phyloP scores from a whole-genome alignment of 2,329 filamentous ascomycete species.

The Colletotrichum sp. region DNA sequence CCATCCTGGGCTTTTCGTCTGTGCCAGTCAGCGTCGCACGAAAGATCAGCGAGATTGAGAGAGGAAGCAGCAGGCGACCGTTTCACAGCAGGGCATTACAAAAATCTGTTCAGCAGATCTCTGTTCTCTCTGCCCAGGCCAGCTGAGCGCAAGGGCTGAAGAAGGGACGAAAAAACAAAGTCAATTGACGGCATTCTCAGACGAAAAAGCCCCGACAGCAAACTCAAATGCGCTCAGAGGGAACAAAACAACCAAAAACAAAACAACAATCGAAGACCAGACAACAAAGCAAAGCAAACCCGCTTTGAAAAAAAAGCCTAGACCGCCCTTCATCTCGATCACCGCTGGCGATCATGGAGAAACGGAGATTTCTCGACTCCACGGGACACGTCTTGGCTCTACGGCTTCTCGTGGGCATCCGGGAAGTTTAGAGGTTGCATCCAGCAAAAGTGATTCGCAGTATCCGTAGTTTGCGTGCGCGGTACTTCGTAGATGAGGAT shows the following conservation, averaged over 20 bases:
- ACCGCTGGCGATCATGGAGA: constrained; percentile 8
- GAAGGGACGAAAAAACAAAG: background rate
- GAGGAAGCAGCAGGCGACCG: background rate
- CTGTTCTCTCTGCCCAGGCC: background rate
- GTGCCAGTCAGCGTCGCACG: background rate
- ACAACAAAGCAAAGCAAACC: background rate
- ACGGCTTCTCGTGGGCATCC: background rate
- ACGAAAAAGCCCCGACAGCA: background rate
- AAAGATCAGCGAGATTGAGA: background rate
- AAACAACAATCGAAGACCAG: background rate
- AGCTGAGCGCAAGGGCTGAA: background rate
- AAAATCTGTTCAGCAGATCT: background rate
- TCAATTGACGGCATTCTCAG: background rate
- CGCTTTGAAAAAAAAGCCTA: background rate
- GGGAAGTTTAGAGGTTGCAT: background rate
- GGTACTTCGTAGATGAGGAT: background rate
- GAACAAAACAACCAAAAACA: background rate
- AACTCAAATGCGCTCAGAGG: background rate
- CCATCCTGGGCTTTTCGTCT: background rate
- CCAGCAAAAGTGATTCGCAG: background rate
- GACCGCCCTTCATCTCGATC: background rate
- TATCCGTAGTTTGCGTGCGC: background rate
- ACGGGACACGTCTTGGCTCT: background rate
- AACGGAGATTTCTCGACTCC: background rate
- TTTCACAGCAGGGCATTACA: background rate